Percentiles rank a stretch among this genome's conserved stretches.
Conservation (phyloP, 2,329 filamentous ascomycete species). For the Exophiala viscosa region DNA sequence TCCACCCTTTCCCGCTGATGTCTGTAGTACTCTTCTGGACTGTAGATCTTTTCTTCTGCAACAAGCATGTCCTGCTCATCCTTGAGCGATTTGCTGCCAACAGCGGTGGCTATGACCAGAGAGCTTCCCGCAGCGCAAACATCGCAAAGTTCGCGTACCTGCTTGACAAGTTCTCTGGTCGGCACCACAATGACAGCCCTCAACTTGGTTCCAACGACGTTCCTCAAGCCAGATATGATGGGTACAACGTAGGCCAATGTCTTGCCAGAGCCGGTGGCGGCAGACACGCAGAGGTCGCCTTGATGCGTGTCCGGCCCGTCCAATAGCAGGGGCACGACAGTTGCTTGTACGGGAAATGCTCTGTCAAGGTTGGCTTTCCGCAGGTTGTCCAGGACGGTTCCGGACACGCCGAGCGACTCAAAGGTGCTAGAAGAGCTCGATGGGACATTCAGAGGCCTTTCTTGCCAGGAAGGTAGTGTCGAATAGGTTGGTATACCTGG, state of each 20-base stretch:
- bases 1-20: slow-evolving; percentile 40
- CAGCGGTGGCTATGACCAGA: slow-evolving; percentile 73
- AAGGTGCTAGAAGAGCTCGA: slow-evolving; percentile 55
- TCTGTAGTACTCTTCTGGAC: slow-evolving; percentile 56
- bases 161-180: slow-evolving; percentile 82
- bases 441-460: slow-evolving; percentile 52
- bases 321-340: slow-evolving; percentile 74
- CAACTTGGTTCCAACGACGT: slow-evolving; percentile 61
- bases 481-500: slow-evolving; percentile 65
- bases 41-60: slow-evolving; percentile 63
- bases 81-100: slow-evolving; percentile 73
- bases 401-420: slow-evolving; percentile 58
- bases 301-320: slow-evolving; percentile 58
- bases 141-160: slow-evolving; percentile 76
- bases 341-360: slow-evolving; percentile 76
- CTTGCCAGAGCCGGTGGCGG: slow-evolving; percentile 93
- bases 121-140: slow-evolving; percentile 67
- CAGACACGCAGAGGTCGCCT: slow-evolving; percentile 84
- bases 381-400: slow-evolving; percentile 60
- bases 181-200: slow-evolving; percentile 82
- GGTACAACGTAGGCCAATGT: slow-evolving; percentile 88
- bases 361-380: slow-evolving; percentile 64
- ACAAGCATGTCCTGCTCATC: slow-evolving; percentile 62
- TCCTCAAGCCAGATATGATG: slow-evolving; percentile 71
- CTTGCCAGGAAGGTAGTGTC: slow-evolving; percentile 76